Evolutionary conservation across 805 yeast genomes (phyloP).

Genomic region (Metschnikowia aberdeeniae): DNA sequence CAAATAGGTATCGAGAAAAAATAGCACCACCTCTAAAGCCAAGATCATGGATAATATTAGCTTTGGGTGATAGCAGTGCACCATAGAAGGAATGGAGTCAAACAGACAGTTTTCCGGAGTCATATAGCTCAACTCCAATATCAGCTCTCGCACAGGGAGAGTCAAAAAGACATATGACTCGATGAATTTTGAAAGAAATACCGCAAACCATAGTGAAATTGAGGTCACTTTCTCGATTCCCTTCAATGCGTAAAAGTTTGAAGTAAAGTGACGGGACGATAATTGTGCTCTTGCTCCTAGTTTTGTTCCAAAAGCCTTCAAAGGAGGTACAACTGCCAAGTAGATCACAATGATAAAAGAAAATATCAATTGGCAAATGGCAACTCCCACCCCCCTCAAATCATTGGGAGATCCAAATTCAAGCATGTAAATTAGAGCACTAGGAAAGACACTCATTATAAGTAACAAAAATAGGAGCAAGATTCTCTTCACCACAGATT

Average conservation of each 20-base stretch:
- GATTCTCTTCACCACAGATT: constrained; percentile 49
- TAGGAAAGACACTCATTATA: constrained; percentile 46
- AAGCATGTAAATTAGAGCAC: constrained; percentile 43
- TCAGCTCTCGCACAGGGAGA: constrained; percentile 76
- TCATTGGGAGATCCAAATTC: constrained; percentile 19
- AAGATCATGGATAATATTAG: constrained; percentile 52
- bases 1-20: constrained; percentile 75
- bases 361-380: constrained; percentile 53
- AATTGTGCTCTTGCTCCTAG: constrained; percentile 34
- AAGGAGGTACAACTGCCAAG: constrained; percentile 60
- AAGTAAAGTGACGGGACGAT: constrained; percentile 44
- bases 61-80: constrained; percentile 56
- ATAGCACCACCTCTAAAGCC: constrained; percentile 61
- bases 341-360: constrained; percentile 53
- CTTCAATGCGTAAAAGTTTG: constrained; percentile 48
- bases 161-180: constrained; percentile 94
- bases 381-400: constrained; percentile 37
- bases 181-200: constrained; percentile 61
- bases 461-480: constrained; percentile 40
- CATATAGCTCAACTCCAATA: constrained; percentile 61
- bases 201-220: constrained; percentile 62
- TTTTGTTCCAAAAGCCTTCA: constrained; percentile 44
- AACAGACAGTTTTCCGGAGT: constrained; percentile 62
- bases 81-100: constrained; percentile 42
- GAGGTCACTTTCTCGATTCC: constrained; percentile 61